Percentiles rank a stretch among this genome's conserved stretches.
These are phyloP conservation scores for Monilinia fructicola DNA, from an alignment of 2,329 filamentous ascomycete genomes.

Conservation along the genomic window DNA sequence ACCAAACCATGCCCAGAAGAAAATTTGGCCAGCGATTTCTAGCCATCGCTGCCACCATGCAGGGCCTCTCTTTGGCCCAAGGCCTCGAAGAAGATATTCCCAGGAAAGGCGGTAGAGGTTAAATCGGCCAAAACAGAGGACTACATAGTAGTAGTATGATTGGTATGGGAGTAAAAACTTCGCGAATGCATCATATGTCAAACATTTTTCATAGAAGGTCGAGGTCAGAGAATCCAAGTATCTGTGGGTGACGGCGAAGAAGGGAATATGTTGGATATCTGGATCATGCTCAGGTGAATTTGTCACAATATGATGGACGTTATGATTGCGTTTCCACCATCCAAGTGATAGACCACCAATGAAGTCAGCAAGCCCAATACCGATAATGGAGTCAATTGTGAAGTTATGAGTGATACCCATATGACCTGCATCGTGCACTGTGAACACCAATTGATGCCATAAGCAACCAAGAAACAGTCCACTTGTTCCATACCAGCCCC, in stretches of 20 bases:
- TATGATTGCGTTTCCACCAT: slow-evolving; percentile 98
- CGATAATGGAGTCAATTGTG: slow-evolving; percentile 77
- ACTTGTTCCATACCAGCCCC: slow-evolving; percentile 67
- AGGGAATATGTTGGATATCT: slow-evolving; percentile 87
- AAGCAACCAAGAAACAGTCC: slow-evolving; percentile 75
- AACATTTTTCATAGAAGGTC: slow-evolving; percentile 79
- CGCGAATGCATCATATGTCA: slow-evolving; percentile 75
- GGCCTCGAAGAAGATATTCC: slow-evolving; percentile 69
- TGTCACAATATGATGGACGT: slow-evolving; percentile 94
- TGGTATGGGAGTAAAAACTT: slow-evolving; percentile 71
- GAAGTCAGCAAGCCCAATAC: slow-evolving; percentile 87
- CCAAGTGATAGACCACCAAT: slow-evolving; percentile 85
- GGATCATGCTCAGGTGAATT: slow-evolving; percentile 95
- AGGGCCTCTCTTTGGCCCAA: slow-evolving; percentile 70
- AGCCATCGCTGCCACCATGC: slow-evolving; percentile 82
- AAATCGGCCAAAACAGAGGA: slow-evolving; percentile 79
- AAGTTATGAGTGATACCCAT: slow-evolving; percentile 97
- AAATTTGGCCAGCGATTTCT: slow-evolving; percentile 71
- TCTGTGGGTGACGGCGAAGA: slow-evolving; percentile 83
- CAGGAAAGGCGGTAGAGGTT: slow-evolving; percentile 83
- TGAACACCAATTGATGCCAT: slow-evolving; percentile 95
- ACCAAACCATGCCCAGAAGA: slow-evolving; percentile 87
- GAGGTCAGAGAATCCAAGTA: slow-evolving; percentile 72
- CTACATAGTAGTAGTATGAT: slow-evolving; percentile 77
- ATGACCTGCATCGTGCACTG: slow-evolving; percentile 91